Evolutionary conservation across 2,329 filamentous ascomycete genomes (phyloP).

Genomic region (Macroventuria anomochaeta): DNA sequence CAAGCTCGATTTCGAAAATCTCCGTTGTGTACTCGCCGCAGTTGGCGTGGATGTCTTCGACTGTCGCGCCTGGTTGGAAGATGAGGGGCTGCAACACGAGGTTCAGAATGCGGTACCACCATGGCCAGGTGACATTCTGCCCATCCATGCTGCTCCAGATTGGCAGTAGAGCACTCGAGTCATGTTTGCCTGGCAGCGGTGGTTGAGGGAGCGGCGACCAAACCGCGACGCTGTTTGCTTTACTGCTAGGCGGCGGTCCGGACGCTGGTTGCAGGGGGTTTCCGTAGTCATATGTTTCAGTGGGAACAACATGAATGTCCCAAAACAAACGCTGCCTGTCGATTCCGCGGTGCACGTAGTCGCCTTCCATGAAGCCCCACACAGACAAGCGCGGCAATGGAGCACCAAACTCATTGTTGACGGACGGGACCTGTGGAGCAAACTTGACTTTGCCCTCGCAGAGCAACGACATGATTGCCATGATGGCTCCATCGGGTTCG

Average conservation of each 20-base stretch:
- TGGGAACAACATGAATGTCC: slow-evolving; percentile 65
- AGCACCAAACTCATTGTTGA: slow-evolving; percentile 53
- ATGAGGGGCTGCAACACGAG: slow-evolving; percentile 69
- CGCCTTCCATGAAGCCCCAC: slow-evolving; percentile 73
- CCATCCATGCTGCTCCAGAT: slow-evolving; percentile 77
- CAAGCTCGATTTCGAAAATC: slow-evolving; percentile 43
- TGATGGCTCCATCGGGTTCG: slow-evolving; percentile 68
- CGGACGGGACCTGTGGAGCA: slow-evolving; percentile 63
- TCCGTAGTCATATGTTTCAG: slow-evolving; percentile 63
- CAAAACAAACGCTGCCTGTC: slow-evolving; percentile 71
- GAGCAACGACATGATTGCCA: slow-evolving; percentile 71
- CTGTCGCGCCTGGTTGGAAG: slow-evolving; percentile 64
- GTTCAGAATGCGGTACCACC: slow-evolving; percentile 70
- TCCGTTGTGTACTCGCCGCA: slow-evolving; percentile 36
- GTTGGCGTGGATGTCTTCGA: slow-evolving; percentile 59
- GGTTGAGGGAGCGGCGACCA: slow-evolving; percentile 36
- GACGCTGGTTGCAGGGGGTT: slow-evolving; percentile 55
- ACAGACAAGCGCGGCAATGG: slow-evolving; percentile 56
- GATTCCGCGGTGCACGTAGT: slow-evolving; percentile 74
- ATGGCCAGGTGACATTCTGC: slow-evolving; percentile 58
- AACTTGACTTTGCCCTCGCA: slow-evolving; percentile 64
- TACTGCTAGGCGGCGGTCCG: slow-evolving; percentile 39
- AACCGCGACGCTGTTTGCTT: slow-evolving; percentile 11
- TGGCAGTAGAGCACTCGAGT: slow-evolving; percentile 61
- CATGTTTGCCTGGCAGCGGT: slow-evolving; percentile 36